Percentiles rank a stretch among this genome's conserved stretches.
phyloP scores from a whole-genome alignment of 768 basidiomycete genomes.

The Agaricus subrufescens region DNA sequence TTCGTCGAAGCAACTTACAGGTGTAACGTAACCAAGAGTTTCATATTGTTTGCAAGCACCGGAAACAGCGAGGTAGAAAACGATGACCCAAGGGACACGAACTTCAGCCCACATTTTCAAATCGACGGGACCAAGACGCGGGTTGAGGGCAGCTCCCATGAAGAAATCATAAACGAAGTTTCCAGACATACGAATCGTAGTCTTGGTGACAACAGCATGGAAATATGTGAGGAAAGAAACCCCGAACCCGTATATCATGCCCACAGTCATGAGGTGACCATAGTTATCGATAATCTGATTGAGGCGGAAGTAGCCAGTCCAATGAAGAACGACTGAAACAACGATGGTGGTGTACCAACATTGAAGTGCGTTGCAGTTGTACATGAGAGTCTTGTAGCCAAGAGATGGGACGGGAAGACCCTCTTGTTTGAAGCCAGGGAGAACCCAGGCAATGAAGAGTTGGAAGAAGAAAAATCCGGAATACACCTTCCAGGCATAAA shows the following conservation, averaged over 20 bases:
- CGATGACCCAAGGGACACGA: conserved; percentile 93
- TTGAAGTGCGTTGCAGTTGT: conserved; percentile 93
- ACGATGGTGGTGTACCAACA: conserved; percentile 81
- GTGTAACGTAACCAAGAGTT: conserved; percentile 84
- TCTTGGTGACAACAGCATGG: conserved; percentile 68
- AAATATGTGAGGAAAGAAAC: conserved; percentile 82
- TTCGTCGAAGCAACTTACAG: conserved; percentile 44
- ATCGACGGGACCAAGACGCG: conserved; percentile 86
- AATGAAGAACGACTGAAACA: conserved; percentile 73
- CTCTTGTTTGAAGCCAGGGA: conserved; percentile 92
- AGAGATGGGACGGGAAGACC: conserved; percentile 96
- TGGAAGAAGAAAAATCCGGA: conserved; percentile 84
- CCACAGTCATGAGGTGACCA: conserved; percentile 92
- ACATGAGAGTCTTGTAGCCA: conserved; percentile 86
- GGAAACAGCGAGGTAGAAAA: conserved; percentile 89
- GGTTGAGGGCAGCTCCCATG: conserved; percentile 95
- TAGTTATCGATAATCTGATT: conserved; percentile 96
- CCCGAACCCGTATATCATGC: conserved; percentile 86
- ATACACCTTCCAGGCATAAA: conserved; percentile 89
- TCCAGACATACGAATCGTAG: conserved; percentile 90
- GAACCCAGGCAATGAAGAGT: conserved; percentile 81
- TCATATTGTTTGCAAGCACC: conserved; percentile 97
- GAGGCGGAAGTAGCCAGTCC: conserved; percentile 79
- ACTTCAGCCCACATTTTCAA: conserved; percentile 99
- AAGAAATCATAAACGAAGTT: conserved; percentile 93